These are phyloP conservation scores for Suhomyces prunicola DNA, from an alignment of 805 yeast genomes.

Conservation along the genomic window DNA sequence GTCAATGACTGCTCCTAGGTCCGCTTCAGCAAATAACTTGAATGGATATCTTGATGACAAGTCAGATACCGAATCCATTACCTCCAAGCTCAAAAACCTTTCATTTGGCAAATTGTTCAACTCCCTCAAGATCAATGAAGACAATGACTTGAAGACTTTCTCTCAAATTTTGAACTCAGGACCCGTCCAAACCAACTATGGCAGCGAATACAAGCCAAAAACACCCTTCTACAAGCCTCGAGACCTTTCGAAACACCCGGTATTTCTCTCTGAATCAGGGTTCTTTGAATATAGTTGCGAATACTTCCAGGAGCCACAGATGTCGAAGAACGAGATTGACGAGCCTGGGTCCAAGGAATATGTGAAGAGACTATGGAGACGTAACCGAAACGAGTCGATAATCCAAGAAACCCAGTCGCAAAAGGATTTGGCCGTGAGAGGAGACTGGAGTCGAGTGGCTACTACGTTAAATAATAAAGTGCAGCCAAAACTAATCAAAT, in stretches of 20 bases:
- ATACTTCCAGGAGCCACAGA: conserved; percentile 94
- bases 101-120: conserved; percentile 35
- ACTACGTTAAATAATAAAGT: conserved; percentile 65
- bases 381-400: conserved; percentile 82
- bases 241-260: conserved; percentile 34
- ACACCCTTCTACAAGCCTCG: conserved; percentile 52
- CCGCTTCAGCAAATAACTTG: conserved; percentile 23
- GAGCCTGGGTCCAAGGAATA: conserved; percentile 91
- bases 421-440: conserved; percentile 75
- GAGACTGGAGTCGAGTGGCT: conserved; percentile 74
- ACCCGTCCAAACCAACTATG: conserved; percentile 35
- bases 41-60: conserved; percentile 14
- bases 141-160: conserved; percentile 36
- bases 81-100: conserved; percentile 31
- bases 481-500: conserved; percentile 74
- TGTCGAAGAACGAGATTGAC: conserved; percentile 78
- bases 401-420: conserved; percentile 89
- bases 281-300: conserved; percentile 79
- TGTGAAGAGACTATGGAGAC: conserved; percentile 79
- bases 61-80: conserved; percentile 29
- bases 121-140: conserved; percentile 39
- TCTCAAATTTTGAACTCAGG: conserved; percentile 36
- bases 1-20: conserved; percentile 23
- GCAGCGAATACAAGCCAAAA: conserved; percentile 49
- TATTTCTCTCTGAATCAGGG: conserved; percentile 55